Conservation (phyloP, 2,329 filamentous ascomycete species). For the Drechmeria coniospora region DNA sequence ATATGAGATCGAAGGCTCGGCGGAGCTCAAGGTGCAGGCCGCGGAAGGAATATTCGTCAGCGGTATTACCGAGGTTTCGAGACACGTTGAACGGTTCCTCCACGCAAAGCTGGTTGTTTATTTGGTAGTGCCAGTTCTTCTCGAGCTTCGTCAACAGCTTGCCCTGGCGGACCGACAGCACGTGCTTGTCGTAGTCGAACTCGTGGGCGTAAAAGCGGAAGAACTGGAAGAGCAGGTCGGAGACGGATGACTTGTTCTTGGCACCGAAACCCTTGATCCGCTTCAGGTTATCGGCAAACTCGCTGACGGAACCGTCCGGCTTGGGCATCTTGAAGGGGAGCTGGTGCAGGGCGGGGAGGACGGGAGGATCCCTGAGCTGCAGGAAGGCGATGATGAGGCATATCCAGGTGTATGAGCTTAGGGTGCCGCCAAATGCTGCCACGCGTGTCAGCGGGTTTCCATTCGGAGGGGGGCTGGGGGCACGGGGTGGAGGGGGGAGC, state of each 20-base stretch:
- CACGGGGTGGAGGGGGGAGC: slow-evolving; percentile 15
- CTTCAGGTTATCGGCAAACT: slow-evolving; percentile 77
- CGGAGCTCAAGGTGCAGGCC: slow-evolving; percentile 83
- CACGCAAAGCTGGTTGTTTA: slow-evolving; percentile 78
- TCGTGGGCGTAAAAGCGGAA: slow-evolving; percentile 92
- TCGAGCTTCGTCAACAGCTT: slow-evolving; percentile 64
- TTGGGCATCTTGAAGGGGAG: slow-evolving; percentile 31
- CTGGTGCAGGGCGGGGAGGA: slow-evolving; percentile 76
- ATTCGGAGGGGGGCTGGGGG: neutral
- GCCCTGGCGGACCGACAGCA: slow-evolving; percentile 73
- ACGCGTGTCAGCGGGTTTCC: slow-evolving; percentile 7
- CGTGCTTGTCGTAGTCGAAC: slow-evolving; percentile 72
- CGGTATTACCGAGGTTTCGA: slow-evolving; percentile 88
- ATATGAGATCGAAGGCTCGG: slow-evolving; percentile 70
- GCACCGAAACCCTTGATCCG: slow-evolving; percentile 58
- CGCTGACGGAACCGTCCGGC: slow-evolving; percentile 50
- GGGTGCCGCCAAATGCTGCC: slow-evolving; percentile 73
- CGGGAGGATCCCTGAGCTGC: slow-evolving; percentile 68
- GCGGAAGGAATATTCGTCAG: slow-evolving; percentile 84
- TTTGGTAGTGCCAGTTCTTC: slow-evolving; percentile 71
- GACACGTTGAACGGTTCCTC: slow-evolving; percentile 90
- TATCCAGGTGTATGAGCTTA: slow-evolving; percentile 99
- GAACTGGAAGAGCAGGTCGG: slow-evolving; percentile 84
- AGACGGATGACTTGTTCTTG: slow-evolving; percentile 67
- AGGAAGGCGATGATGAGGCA: slow-evolving; percentile 96